Evolutionary conservation across 2,329 filamentous ascomycete genomes (phyloP), one percentile per base, ranked within the genome.

Genomic region (Apiospora pterosperma): DNA sequence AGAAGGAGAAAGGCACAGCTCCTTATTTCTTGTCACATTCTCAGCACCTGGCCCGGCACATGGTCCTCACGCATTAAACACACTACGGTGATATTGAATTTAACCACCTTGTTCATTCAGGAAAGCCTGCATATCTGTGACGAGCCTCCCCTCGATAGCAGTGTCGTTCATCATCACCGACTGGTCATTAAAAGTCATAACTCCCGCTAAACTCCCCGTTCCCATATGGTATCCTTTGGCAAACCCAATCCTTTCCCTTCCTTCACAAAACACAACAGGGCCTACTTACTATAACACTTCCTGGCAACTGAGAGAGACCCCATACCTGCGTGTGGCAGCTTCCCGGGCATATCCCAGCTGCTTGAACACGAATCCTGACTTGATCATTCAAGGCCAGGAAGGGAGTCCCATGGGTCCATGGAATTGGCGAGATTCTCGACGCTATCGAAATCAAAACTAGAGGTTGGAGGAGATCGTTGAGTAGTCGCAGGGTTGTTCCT

Each of bases 381-480:
- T 60, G 59, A 52, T 66, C 52, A 67, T 58, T 67, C 65, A 23
- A 67, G 36, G 2, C 61, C 61, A 28, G 60, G 31, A 16, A 67
- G 59, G 6, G 63, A 58, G n/a, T 67, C 65, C 65, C 65, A 67
- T 6, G 63, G 63, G 11, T 44, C 59, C 65, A 75, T 69, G 1
- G 71, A 71, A 8, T 64, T 66, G 7, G 70, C 69, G 16, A 76
- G 59, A 41, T 67, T 70, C 63, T 70, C 70, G 7, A 75, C 66
- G 39, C 62, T 67, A 36, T 75, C 73, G 34, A 75, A 72, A 61
- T 73, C 72, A 34, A 74, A 70, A 8, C 72, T 69, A 16, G 67
- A 39, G 5, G 69, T 61, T 11, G 70, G 64, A 34, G 67, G 25
- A 36, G 63, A 36, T 62, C 31, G 19, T 31, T 36, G 34, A 14